Evolutionary conservation across 140 eudicot genomes (phyloP).

Genomic region (Erigeron philadelphicus): DNA sequence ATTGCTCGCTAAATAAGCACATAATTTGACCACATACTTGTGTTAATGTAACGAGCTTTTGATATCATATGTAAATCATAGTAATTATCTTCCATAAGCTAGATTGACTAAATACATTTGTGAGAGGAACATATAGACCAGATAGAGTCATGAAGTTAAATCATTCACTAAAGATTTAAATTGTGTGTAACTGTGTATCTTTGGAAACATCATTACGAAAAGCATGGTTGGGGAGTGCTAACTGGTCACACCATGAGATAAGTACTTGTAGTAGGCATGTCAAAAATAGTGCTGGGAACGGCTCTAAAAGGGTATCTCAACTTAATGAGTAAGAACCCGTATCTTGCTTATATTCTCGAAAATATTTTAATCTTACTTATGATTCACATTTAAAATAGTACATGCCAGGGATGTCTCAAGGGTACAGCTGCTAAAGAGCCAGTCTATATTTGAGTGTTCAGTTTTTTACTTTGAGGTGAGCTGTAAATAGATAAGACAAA

Average conservation of each 20-base stretch:
- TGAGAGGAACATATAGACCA: not conserved
- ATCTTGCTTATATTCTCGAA: too few relatives aligned
- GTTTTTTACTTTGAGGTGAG: too few relatives aligned
- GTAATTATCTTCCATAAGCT: not conserved
- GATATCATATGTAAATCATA: not conserved
- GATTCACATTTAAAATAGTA: too few relatives aligned
- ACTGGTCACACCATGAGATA: not conserved
- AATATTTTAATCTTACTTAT: too few relatives aligned
- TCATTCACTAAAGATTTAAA: not conserved
- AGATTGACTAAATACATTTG: not conserved
- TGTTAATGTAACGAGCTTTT: too few relatives aligned
- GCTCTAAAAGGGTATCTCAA: not conserved
- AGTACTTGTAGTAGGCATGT: slow-evolving; percentile 6
- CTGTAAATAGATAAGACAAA: too few relatives aligned
- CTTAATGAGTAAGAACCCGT: not conserved
- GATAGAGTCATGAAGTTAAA: not conserved
- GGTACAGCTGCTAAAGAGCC: too few relatives aligned
- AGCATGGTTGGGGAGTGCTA: not conserved
- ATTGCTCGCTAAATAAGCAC: not conserved
- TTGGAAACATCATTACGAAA: not conserved
- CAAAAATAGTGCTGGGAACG: not conserved
- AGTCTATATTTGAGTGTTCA: too few relatives aligned
- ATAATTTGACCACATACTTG: not conserved
- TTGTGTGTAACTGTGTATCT: not conserved
- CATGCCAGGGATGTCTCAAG: too few relatives aligned